Evolutionary conservation across 2,329 filamentous ascomycete genomes (phyloP).

Genomic region (Epichloe gansuensis): DNA sequence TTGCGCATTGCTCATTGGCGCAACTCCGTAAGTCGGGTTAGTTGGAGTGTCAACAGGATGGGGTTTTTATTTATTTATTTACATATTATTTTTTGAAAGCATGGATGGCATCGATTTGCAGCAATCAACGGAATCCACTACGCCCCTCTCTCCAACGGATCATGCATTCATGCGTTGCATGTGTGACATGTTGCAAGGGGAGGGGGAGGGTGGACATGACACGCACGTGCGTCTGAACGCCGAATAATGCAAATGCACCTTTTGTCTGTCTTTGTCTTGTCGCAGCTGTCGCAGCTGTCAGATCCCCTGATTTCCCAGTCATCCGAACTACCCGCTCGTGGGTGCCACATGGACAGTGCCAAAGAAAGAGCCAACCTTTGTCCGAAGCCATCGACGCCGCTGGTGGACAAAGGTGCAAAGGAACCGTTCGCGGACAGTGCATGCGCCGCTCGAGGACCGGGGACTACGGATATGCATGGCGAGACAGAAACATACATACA

Average conservation of each 20-base stretch:
- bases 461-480: background rate
- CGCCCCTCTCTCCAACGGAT: background rate
- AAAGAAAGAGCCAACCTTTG: too few species aligned
- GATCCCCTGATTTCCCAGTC: background rate
- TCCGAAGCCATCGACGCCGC: background rate
- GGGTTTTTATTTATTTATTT: background rate
- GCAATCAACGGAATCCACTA: background rate
- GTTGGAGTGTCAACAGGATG: too few species aligned
- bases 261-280: too few species aligned
- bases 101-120: background rate
- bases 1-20: too few species aligned
- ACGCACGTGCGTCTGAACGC: background rate
- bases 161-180: constrained; percentile 4
- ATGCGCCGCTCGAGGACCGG: background rate
- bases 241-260: too few species aligned
- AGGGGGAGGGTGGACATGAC: background rate
- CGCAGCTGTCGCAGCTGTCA: too few species aligned
- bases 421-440: background rate
- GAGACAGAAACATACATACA: background rate
- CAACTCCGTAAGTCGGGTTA: too few species aligned
- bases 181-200: background rate
- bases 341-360: background rate
- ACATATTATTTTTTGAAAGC: background rate
- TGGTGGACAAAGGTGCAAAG: background rate
- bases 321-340: background rate